Percentiles rank a stretch among this genome's conserved stretches.
These are phyloP conservation scores for Penicillium sp. DNA, from an alignment of 2,329 filamentous ascomycete genomes.

Conservation along the genomic window DNA sequence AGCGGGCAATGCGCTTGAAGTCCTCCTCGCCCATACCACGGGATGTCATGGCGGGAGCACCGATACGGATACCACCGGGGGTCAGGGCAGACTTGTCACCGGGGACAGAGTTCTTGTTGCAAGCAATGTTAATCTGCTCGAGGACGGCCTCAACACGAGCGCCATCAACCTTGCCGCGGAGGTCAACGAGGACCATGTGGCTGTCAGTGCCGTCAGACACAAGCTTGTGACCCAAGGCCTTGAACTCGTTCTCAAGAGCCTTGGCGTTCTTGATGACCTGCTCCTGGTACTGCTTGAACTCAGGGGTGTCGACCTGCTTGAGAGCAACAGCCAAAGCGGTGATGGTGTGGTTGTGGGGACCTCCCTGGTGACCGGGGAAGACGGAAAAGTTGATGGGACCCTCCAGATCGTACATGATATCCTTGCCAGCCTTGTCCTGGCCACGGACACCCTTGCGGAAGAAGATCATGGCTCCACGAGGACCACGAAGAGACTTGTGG, in stretches of 20 bases:
- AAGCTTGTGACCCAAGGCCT: constrained; percentile 71
- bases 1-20: constrained; percentile 83
- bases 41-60: constrained; percentile 94
- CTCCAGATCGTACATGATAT: constrained; percentile 87
- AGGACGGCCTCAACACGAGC: constrained; percentile 91
- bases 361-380: constrained; percentile 96
- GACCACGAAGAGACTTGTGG: constrained; percentile 94
- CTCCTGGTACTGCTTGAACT: constrained; percentile 91
- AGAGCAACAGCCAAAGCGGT: constrained; percentile 90
- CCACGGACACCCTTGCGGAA: constrained; percentile 88
- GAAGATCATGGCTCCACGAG: constrained; percentile 97
- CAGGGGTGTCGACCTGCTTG: constrained; percentile 83
- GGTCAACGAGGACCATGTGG: constrained; percentile 88
- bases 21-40: constrained; percentile 90
- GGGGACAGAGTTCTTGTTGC: constrained; percentile 99
- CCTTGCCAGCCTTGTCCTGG: constrained; percentile 81
- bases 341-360: constrained; percentile 98
- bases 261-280: constrained; percentile 89
- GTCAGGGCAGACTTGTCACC: constrained; percentile 97
- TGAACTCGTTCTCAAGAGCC: constrained; percentile 75
- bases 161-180: constrained; percentile 89
- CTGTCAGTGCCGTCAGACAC: constrained; percentile 96
- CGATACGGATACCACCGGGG: constrained; percentile 91
- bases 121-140: constrained; percentile 97
- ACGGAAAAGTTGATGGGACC: constrained; percentile 92